Percentiles rank a stretch among this genome's conserved stretches.
Evolutionary conservation across 306 rosid genomes (phyloP).

Genomic region (Malus domestica): ASM211411v1 NC_041799.1:4774001-4774500

Average conservation of each 20-base stretch:
- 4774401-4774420: background rate
- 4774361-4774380: slow-evolving; percentile 81
- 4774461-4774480: slow-evolving; percentile 69
- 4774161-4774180: slow-evolving; percentile 29
- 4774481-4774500: slow-evolving; percentile 55
- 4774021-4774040: slow-evolving; percentile 45
- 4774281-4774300: background rate
- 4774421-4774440: slow-evolving; percentile 10
- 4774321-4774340: slow-evolving; percentile 17
- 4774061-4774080: slow-evolving; percentile 51
- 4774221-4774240: slow-evolving; percentile 45
- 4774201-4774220: slow-evolving; percentile 64
- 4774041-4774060: slow-evolving; percentile 55
- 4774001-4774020: slow-evolving; percentile 38
- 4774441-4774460: slow-evolving; percentile 72
- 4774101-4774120: slow-evolving; percentile 23
- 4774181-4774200: slow-evolving; percentile 44
- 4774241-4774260: slow-evolving; percentile 48
- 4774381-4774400: slow-evolving; percentile 42
- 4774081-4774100: slow-evolving; percentile 31
- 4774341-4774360: slow-evolving; percentile 39
- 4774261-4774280: slow-evolving; percentile 25
- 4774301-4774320: background rate
- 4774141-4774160: slow-evolving; percentile 22
- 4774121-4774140: slow-evolving; percentile 28